phyloP scores from a whole-genome alignment of 495 filamentous ascomycete genomes.

The Sporormia fimetaria region DNA sequence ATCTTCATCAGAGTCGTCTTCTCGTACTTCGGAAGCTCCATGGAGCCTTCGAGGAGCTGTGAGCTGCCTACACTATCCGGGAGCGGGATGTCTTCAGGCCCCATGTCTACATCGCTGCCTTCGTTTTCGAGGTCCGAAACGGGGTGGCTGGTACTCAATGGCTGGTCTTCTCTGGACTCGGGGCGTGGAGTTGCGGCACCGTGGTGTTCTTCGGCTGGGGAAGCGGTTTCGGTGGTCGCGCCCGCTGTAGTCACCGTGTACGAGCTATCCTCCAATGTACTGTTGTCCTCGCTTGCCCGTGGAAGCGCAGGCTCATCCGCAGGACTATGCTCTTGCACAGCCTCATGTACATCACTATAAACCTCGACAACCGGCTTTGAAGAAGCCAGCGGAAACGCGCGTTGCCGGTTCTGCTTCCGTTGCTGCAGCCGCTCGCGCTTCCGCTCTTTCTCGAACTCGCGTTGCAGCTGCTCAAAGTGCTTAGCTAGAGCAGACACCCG shows the following conservation, averaged over 20 bases:
- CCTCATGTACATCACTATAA: slow-evolving; percentile 83
- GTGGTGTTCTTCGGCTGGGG: slow-evolving; percentile 20
- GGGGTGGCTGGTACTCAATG: slow-evolving; percentile 30
- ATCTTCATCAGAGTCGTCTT: slow-evolving; percentile 87
- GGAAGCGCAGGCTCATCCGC: slow-evolving; percentile 48
- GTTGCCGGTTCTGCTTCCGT: slow-evolving; percentile 66
- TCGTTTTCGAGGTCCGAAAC: slow-evolving; percentile 59
- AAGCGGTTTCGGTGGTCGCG: slow-evolving; percentile 15
- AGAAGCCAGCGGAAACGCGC: slow-evolving; percentile 80
- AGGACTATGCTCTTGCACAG: slow-evolving; percentile 73
- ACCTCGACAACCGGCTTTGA: slow-evolving; percentile 94
- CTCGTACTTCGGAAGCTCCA: slow-evolving; percentile 81
- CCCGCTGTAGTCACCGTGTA: slow-evolving; percentile 21
- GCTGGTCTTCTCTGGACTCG: slow-evolving; percentile 37
- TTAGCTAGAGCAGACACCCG: slow-evolving; percentile 81
- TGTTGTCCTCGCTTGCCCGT: slow-evolving; percentile 27
- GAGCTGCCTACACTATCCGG: slow-evolving; percentile 55
- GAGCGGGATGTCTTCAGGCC: slow-evolving; percentile 54
- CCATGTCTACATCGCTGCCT: slow-evolving; percentile 57
- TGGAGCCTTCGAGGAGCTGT: slow-evolving; percentile 49
- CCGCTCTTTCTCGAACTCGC: slow-evolving; percentile 93
- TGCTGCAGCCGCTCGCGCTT: slow-evolving; percentile 72
- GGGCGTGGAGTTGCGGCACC: slow-evolving; percentile 30
- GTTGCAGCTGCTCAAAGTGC: slow-evolving; percentile 91
- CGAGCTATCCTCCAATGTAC: slow-evolving; percentile 26